These are phyloP conservation scores for Reutealis trisperma DNA, from an alignment of 345 rosid species.

Conservation along the genomic window DNA sequence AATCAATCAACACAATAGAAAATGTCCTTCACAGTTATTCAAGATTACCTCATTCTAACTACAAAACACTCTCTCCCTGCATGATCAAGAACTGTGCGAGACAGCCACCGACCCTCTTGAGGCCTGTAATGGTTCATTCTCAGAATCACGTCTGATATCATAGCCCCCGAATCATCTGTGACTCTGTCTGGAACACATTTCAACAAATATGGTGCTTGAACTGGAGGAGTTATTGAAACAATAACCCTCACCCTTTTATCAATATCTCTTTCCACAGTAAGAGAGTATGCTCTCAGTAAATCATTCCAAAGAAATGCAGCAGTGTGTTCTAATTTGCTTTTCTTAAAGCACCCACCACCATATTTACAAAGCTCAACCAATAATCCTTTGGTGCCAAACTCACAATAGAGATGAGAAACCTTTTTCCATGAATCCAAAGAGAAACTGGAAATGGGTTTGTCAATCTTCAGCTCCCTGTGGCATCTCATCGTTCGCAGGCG, in stretches of 20 bases:
- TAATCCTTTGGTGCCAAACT: constrained; percentile 76
- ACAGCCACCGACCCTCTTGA: constrained; percentile 94
- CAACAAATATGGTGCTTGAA: constrained; percentile 79
- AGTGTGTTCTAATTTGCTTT: constrained; percentile 41
- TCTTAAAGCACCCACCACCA: constrained; percentile 46
- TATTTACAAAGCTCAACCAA: constrained; percentile 49
- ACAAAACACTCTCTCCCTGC: constrained; percentile 86
- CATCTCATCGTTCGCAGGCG: constrained; percentile 60
- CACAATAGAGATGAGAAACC: constrained; percentile 69
- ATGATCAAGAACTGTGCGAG: constrained; percentile 90
- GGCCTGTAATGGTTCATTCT: constrained; percentile 63
- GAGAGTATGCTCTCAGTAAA: constrained; percentile 63
- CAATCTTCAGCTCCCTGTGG: constrained; percentile 69
- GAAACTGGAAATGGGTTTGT: constrained; percentile 42
- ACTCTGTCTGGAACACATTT: constrained; percentile 92
- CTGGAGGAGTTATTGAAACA: constrained; percentile 82
- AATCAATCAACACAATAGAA: not conserved
- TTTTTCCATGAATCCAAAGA: constrained; percentile 59
- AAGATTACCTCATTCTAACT: constrained; percentile 61
- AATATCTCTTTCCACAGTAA: constrained; percentile 51
- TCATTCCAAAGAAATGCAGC: constrained; percentile 70
- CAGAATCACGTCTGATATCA: constrained; percentile 82
- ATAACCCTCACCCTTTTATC: constrained; percentile 44
- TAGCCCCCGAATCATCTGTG: constrained; percentile 88
- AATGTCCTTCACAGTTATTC: not conserved